Conservation (phyloP, 306 rosid genomes). For the Carpinus viminea region DNA sequence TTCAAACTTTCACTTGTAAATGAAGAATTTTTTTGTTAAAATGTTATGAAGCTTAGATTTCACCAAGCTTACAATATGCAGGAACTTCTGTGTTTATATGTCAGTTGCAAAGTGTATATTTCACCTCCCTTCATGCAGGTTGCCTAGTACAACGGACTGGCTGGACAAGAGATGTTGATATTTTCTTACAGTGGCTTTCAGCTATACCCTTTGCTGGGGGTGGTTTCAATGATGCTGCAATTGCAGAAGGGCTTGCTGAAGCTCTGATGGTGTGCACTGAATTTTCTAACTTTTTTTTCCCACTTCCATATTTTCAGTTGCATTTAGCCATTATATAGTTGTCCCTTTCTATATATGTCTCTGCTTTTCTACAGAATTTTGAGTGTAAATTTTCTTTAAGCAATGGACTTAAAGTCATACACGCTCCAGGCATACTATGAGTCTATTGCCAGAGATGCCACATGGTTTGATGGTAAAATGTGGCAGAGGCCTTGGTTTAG, state of each 20-base stretch:
- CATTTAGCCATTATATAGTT: slow-evolving; percentile 1
- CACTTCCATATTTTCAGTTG: slow-evolving; percentile 14
- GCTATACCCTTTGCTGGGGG: slow-evolving; percentile 83
- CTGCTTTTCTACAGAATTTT: background rate
- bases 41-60: slow-evolving; percentile 19
- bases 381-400: background rate
- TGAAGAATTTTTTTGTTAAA: slow-evolving; percentile 4
- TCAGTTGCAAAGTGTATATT: slow-evolving; percentile 19
- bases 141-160: slow-evolving; percentile 83
- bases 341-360: slow-evolving; percentile 19
- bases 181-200: slow-evolving; percentile 72
- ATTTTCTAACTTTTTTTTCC: background rate
- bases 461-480: background rate
- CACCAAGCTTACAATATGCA: slow-evolving; percentile 9
- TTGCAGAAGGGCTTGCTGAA: slow-evolving; percentile 98
- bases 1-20: slow-evolving; percentile 12
- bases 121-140: slow-evolving; percentile 52
- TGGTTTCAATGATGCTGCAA: slow-evolving; percentile 89
- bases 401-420: background rate
- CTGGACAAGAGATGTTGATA: slow-evolving; percentile 86
- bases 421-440: background rate
- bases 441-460: background rate
- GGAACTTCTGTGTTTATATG: slow-evolving; percentile 9
- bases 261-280: slow-evolving; percentile 74
- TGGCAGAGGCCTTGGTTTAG: background rate